Evolutionary conservation across 2,329 filamentous ascomycete species (phyloP), one percentile per base, ranked within the genome.

Genomic region (Aureobasidium vineae): DNA sequence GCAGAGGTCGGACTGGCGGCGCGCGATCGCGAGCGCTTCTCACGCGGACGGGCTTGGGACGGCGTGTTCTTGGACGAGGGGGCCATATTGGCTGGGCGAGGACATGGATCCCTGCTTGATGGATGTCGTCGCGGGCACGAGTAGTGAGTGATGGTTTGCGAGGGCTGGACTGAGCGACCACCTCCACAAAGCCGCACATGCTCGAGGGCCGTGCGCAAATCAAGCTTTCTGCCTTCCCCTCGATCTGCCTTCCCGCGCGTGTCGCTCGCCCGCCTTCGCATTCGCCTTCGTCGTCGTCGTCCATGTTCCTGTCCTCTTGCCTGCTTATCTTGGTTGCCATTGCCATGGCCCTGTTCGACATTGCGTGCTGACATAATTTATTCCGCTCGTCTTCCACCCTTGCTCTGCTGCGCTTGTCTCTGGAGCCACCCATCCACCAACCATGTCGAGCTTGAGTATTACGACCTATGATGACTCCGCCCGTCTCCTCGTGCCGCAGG

Each of bases 1-100:
- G 73, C 69, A 40, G 85, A 83, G 73, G 85, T 84, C 41, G 90
- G 91, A 19, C 90, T 94, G 41, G 89, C 91, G 77, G 92, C 93
- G 74, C 90, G 88, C 75, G 89, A 92, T 69, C 86, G 83, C 71
- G 88, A 89, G 71, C 87, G 86, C 68, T 87, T 84, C 71, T 84
- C 84, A 71, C 83, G 83, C 68, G 82, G 66, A 28, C 63, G 63
- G 16, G 66, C 66, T 38, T 69, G 65, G 43, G 71, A 72, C 16
- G 71, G 67, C 67, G 72, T 71, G 64, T 74, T 75, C 69, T 76
- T 76, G 61, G 74, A 72, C 36, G 71, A 70, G 1, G 66, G 66
- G 21, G 63, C 66, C 43, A 65, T 69, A 38, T 33, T 54, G 61
- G 47, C 57, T 16, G 15, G 21, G 4, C n/a, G 33, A 40, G 40